A percentile compares a stretch with the other conserved stretches of the same genome.
phyloP scores from a whole-genome alignment of 495 filamentous ascomycete species.

The Aspergillus heteromorphus region DNA sequence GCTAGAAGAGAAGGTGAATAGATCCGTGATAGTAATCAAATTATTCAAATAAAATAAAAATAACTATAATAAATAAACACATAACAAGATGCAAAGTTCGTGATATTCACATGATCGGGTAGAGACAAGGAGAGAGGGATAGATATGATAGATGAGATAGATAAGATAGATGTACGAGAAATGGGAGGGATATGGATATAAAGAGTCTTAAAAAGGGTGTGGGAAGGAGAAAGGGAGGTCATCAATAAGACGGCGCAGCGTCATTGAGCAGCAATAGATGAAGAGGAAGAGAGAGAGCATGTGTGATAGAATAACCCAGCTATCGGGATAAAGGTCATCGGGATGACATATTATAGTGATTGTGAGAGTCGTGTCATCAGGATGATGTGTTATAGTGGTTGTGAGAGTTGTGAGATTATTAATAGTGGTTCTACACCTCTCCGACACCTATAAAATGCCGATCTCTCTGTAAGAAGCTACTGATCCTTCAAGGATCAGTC shows the following conservation, averaged over 20 bases:
- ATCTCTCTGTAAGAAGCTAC: too few relatives aligned
- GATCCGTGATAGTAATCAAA: neutral
- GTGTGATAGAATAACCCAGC: too few relatives aligned
- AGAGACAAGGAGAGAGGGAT: neutral
- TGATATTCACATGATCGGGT: constrained; percentile 15
- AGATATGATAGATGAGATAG: constrained; percentile 1
- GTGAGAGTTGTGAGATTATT: too few relatives aligned
- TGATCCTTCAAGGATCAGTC: too few relatives aligned
- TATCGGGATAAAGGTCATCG: too few relatives aligned
- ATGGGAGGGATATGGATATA: neutral
- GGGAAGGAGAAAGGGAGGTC: constrained; percentile 3
- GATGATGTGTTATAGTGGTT: too few relatives aligned
- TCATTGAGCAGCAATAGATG: constrained; percentile 21
- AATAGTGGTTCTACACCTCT: too few relatives aligned
- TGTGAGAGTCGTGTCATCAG: too few relatives aligned
- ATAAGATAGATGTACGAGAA: neutral
- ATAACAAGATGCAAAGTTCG: constrained; percentile 19
- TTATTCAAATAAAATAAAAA: too few relatives aligned
- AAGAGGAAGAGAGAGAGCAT: constrained; percentile 14
- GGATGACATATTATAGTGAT: too few relatives aligned
- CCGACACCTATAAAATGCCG: too few relatives aligned
- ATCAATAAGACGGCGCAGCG: constrained; percentile 16
- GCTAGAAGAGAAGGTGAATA: too few relatives aligned
- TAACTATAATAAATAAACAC: constrained; percentile 19
- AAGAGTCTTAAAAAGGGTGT: neutral